Conservation (phyloP, 2,329 filamentous ascomycete genomes). For the Cercospora nicotianae region DNA sequence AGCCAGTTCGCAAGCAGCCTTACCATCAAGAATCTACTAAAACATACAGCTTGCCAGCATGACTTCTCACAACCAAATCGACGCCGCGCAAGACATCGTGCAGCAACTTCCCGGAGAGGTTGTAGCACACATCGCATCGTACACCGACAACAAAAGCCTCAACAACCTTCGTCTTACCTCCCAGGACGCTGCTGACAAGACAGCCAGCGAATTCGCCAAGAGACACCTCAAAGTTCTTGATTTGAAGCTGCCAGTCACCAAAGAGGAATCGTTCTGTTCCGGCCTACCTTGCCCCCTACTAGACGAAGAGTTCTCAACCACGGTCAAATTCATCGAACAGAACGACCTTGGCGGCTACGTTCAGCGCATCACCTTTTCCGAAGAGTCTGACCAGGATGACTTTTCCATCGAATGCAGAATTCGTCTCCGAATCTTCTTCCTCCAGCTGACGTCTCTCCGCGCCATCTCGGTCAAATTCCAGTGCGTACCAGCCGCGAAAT, state of each 20-base stretch:
- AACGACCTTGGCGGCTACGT: background rate
- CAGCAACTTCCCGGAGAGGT: background rate
- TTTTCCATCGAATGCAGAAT: background rate
- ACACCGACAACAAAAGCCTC: background rate
- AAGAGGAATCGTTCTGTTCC: background rate
- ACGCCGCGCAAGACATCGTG: background rate
- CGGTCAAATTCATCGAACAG: background rate
- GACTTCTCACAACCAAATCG: background rate
- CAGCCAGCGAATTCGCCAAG: background rate
- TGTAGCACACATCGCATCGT: background rate
- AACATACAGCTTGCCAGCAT: background rate
- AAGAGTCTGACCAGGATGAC: background rate
- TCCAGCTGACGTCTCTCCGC: background rate
- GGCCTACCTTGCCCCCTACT: background rate
- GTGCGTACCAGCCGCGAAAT: background rate
- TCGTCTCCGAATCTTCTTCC: background rate
- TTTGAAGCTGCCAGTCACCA: background rate
- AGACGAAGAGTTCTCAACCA: background rate
- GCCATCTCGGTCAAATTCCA: background rate
- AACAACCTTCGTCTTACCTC: background rate
- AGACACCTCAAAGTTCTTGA: background rate
- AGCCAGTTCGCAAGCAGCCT: background rate
- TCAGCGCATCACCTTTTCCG: background rate
- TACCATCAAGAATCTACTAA: background rate
- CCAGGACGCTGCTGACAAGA: background rate